Evolutionary conservation across 306 rosid genomes (phyloP).

Genomic region (Quercus parvula): DNA sequence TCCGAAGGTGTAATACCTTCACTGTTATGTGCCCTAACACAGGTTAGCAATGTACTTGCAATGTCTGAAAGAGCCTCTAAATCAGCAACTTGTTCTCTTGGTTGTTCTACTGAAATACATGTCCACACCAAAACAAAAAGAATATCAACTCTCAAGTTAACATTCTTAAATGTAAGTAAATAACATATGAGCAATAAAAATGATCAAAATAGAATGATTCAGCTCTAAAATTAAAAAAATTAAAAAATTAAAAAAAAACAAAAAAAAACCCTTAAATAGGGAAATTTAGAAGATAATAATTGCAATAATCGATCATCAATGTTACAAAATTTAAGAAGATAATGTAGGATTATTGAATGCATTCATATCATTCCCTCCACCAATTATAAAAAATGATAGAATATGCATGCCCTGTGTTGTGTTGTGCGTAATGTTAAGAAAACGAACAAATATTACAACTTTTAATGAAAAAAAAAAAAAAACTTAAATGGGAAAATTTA

Average conservation of each 20-base stretch:
- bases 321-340: too few species aligned
- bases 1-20: background rate
- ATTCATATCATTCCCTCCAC: too few species aligned
- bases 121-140: background rate
- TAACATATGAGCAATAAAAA: background rate
- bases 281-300: background rate
- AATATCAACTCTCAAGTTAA: background rate
- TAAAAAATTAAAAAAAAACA: background rate
- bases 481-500: background rate
- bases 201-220: background rate
- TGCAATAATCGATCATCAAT: too few species aligned
- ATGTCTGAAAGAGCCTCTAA: background rate
- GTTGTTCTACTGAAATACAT: background rate
- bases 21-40: background rate
- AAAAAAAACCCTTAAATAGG: background rate
- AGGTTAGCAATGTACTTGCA: background rate
- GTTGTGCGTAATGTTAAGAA: too few species aligned
- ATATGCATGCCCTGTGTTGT: too few species aligned
- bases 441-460: too few species aligned
- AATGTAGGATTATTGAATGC: too few species aligned
- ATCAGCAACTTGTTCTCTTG: slow-evolving; percentile 1
- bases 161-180: background rate
- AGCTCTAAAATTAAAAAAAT: background rate
- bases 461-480: too few species aligned
- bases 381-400: too few species aligned